Evolutionary conservation across 176 grass and related monocot species (phyloP).

Genomic region (Pontederia paniculata): DNA sequence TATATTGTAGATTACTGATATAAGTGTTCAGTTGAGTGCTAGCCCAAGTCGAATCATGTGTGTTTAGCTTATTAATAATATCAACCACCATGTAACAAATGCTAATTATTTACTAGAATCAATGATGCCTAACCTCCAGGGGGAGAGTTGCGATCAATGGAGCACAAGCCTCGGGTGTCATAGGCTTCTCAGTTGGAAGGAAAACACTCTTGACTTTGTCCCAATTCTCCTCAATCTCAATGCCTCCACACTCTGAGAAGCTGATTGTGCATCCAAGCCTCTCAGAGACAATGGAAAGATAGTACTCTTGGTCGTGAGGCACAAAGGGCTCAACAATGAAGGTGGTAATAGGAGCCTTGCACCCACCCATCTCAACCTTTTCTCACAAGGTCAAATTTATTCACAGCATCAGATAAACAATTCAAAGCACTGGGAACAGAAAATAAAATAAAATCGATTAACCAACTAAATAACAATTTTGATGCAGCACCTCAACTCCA

Average conservation of each 20-base stretch:
- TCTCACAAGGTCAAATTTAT: not conserved
- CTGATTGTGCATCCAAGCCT: slow-evolving; percentile 38
- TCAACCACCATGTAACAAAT: not conserved
- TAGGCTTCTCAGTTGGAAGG: slow-evolving; percentile 34
- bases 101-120: not conserved
- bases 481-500: slow-evolving; percentile 23
- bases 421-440: not conserved
- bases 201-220: slow-evolving; percentile 39
- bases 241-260: slow-evolving; percentile 45
- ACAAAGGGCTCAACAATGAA: slow-evolving; percentile 42
- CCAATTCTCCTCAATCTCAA: slow-evolving; percentile 53
- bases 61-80: not conserved
- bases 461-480: not conserved
- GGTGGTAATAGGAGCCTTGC: slow-evolving; percentile 35
- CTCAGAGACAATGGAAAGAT: slow-evolving; percentile 38
- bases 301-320: slow-evolving; percentile 40
- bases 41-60: not conserved
- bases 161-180: slow-evolving; percentile 32
- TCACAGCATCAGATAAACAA: not conserved
- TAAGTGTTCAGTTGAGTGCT: not conserved
- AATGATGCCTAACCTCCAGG: slow-evolving; percentile 23
- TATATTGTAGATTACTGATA: not conserved
- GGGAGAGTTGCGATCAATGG: slow-evolving; percentile 39
- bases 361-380: slow-evolving; percentile 45
- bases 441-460: not conserved